Conservation (phyloP, 2,329 filamentous ascomycete species). For the Aspergillus phoenicis region DNA sequence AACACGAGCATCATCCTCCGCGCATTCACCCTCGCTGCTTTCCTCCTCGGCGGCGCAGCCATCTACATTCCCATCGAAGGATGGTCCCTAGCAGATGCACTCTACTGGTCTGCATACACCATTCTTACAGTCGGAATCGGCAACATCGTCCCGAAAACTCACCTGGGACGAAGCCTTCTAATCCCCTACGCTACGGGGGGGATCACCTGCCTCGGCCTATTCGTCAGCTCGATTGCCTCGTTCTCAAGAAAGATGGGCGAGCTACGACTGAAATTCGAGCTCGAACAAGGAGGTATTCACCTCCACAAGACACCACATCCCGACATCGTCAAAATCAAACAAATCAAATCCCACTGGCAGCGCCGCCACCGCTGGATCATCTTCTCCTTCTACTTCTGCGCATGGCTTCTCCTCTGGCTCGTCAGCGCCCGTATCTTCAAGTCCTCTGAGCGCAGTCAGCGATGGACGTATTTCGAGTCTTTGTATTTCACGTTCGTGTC, state of each 20-base stretch:
- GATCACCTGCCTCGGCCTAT: conserved; percentile 58
- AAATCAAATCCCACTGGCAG: background rate
- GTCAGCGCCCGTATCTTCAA: conserved; percentile 56
- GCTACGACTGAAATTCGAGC: background rate
- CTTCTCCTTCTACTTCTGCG: conserved; percentile 42
- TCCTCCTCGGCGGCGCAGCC: conserved; percentile 7
- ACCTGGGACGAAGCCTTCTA: conserved; percentile 53
- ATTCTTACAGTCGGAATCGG: conserved; percentile 59
- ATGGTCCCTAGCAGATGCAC: conserved; percentile 45
- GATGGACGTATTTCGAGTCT: conserved; percentile 56
- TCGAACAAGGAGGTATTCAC: background rate
- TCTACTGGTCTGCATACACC: conserved; percentile 61
- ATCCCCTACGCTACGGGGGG: conserved; percentile 60
- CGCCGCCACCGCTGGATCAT: conserved; percentile 27
- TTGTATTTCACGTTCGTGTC: conserved; percentile 58
- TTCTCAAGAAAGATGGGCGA: background rate
- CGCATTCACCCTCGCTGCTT: background rate
- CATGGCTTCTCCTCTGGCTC: conserved; percentile 47
- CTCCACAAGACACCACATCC: background rate
- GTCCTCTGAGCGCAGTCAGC: conserved; percentile 47
- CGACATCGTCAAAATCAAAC: background rate
- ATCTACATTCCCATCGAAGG: conserved; percentile 10
- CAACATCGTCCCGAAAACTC: conserved; percentile 53
- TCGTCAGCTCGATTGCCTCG: conserved; percentile 54
- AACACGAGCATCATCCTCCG: conserved; percentile 5